Percentiles rank a stretch among this genome's conserved stretches.
Evolutionary conservation across 305 asterid genomes (phyloP).

Genomic region (Caryopteris hybrid): DNA sequence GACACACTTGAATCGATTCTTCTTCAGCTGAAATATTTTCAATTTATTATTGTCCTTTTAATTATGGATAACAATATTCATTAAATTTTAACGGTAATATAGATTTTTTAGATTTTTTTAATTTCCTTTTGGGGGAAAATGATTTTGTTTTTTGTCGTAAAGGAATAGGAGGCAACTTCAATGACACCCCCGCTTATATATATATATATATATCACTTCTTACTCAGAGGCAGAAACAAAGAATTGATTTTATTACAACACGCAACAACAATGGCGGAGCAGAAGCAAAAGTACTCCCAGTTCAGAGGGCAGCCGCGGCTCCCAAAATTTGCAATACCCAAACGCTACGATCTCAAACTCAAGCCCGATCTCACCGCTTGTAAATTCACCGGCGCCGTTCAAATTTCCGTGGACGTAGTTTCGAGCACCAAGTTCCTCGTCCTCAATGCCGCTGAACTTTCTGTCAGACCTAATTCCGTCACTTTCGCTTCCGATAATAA

Average conservation of each 20-base stretch:
- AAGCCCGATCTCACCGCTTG: constrained; percentile 78
- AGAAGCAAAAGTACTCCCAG: constrained; percentile 31
- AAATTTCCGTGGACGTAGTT: constrained; percentile 60
- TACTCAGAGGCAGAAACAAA: too few relatives aligned
- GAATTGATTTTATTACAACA: not conserved
- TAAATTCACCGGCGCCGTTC: constrained; percentile 73
- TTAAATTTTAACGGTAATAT: too few relatives aligned
- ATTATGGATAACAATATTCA: too few relatives aligned
- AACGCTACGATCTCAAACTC: constrained; percentile 72
- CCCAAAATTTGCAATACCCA: constrained; percentile 79
- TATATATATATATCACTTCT: too few relatives aligned
- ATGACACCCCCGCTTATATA: too few relatives aligned
- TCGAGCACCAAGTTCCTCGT: constrained; percentile 70
- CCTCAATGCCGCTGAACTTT: constrained; percentile 80
- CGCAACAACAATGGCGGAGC: constrained; percentile 43
- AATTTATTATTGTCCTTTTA: too few relatives aligned
- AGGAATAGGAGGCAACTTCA: too few relatives aligned
- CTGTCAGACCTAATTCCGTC: constrained; percentile 53
- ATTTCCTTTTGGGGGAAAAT: too few relatives aligned
- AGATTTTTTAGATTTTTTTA: too few relatives aligned
- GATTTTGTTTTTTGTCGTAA: too few relatives aligned
- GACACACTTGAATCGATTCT: too few relatives aligned
- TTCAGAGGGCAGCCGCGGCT: constrained; percentile 83
- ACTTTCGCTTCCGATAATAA: constrained; percentile 43
- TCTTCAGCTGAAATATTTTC: too few relatives aligned